These are phyloP conservation scores for Lichtheimia corymbifera DNA, from an alignment of 371 early-diverging fungal species.

Conservation along the genomic window DNA sequence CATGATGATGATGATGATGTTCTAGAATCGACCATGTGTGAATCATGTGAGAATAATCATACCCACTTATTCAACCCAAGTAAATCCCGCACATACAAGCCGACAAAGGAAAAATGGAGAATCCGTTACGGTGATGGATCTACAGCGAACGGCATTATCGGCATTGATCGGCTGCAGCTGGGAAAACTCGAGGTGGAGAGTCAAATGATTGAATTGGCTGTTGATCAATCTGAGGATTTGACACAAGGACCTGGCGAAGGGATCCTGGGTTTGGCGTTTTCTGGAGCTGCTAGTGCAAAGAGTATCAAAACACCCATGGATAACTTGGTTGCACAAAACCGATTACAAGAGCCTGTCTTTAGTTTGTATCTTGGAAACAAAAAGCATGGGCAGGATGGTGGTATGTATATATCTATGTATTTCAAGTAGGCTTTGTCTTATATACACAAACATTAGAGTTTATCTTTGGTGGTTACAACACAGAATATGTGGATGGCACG, in stretches of 20 bases:
- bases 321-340: constrained; percentile 21
- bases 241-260: constrained; percentile 33
- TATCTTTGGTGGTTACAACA: constrained; percentile 36
- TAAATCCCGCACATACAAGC: constrained; percentile 39
- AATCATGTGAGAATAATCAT: constrained; percentile 20
- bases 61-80: constrained; percentile 28
- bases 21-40: constrained; percentile 26
- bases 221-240: constrained; percentile 28
- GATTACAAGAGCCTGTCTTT: constrained; percentile 24
- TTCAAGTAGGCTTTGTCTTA: not conserved
- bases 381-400: constrained; percentile 28
- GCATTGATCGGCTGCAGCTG: constrained; percentile 39
- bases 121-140: constrained; percentile 50
- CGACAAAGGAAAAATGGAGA: constrained; percentile 34
- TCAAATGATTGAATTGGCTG: constrained; percentile 45
- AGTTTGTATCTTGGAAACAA: constrained; percentile 32
- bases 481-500: constrained; percentile 17
- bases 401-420: constrained; percentile 11
- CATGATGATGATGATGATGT: not conserved
- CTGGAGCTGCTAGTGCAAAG: constrained; percentile 27
- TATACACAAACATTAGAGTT: constrained; percentile 15
- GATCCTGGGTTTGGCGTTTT: constrained; percentile 47
- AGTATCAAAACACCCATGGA: constrained; percentile 37
- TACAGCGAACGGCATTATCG: constrained; percentile 39
- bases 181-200: constrained; percentile 37